Evolutionary conservation across 1,284 basidiomycete species (phyloP).

Genomic region (Leccinum subrobustum): DNA sequence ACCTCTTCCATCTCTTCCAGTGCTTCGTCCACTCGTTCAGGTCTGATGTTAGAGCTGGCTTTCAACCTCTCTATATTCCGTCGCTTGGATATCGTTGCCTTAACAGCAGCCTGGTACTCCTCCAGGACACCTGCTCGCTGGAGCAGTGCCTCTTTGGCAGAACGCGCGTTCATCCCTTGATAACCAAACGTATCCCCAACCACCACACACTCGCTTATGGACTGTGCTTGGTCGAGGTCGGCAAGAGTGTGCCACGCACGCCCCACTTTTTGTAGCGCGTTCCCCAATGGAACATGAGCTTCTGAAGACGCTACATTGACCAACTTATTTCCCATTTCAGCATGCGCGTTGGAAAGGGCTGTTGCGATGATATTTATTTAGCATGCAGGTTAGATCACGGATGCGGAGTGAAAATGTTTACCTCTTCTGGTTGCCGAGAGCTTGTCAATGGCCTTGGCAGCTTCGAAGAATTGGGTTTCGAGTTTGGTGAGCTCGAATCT

Average conservation of each 20-base stretch:
- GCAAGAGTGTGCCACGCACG: constrained; percentile 82
- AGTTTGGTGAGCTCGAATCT: constrained; percentile 87
- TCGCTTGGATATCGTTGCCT: constrained; percentile 88
- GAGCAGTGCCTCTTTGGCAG: constrained; percentile 88
- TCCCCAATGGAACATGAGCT: constrained; percentile 75
- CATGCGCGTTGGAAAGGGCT: constrained; percentile 76
- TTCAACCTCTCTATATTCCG: constrained; percentile 88
- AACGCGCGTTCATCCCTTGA: constrained; percentile 90
- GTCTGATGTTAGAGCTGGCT: constrained; percentile 82
- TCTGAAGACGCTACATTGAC: constrained; percentile 88
- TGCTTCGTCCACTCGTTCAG: constrained; percentile 88
- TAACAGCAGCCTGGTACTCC: constrained; percentile 89
- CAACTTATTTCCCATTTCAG: constrained; percentile 88
- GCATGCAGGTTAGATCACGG: neutral
- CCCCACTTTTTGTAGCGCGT: constrained; percentile 81
- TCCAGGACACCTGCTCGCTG: constrained; percentile 88
- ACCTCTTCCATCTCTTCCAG: constrained; percentile 94
- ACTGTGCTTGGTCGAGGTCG: constrained; percentile 82
- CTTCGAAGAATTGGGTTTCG: constrained; percentile 86
- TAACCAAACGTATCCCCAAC: constrained; percentile 91
- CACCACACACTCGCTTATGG: constrained; percentile 89
- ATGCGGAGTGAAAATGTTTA: constrained; percentile 35
- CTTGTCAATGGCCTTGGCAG: constrained; percentile 84
- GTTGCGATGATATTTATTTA: neutral
- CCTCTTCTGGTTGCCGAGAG: constrained; percentile 79